Evolutionary conservation across 768 basidiomycete genomes (phyloP).

Genomic region (Cystofilobasidium bisporidii): DNA sequence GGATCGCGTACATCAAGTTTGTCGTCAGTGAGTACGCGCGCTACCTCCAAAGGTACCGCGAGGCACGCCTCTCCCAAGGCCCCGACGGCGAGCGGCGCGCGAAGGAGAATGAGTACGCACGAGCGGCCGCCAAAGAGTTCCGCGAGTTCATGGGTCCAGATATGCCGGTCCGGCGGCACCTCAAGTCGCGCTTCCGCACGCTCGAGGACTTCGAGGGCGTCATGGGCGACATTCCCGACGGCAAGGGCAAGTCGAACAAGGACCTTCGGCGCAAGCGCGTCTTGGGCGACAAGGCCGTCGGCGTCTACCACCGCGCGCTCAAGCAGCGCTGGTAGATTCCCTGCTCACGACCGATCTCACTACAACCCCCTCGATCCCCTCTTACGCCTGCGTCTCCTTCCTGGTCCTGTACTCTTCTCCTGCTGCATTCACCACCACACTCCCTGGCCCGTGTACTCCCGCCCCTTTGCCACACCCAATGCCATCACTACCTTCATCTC

Average conservation of each 20-base stretch:
- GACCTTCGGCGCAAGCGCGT: not conserved
- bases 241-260: not conserved
- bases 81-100: not conserved
- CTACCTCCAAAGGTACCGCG: not conserved
- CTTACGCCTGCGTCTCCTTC: not conserved
- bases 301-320: conserved; percentile 12
- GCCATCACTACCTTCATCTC: too few relatives aligned
- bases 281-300: not conserved
- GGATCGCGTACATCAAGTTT: conserved; percentile 10
- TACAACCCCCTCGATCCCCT: too few relatives aligned
- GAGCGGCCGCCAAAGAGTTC: too few relatives aligned
- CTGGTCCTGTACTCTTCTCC: not conserved
- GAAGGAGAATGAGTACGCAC: not conserved
- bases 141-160: not conserved
- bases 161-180: not conserved
- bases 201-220: conserved; percentile 15
- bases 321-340: conserved; percentile 16
- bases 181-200: not conserved
- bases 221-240: not conserved
- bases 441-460: too few relatives aligned
- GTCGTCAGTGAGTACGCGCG: not conserved
- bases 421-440: not conserved
- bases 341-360: too few relatives aligned
- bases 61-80: conserved; percentile 1
- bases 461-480: too few relatives aligned